phyloP scores from a whole-genome alignment of 148 eudicot genomes.

The Heliosperma pusillum region DNA sequence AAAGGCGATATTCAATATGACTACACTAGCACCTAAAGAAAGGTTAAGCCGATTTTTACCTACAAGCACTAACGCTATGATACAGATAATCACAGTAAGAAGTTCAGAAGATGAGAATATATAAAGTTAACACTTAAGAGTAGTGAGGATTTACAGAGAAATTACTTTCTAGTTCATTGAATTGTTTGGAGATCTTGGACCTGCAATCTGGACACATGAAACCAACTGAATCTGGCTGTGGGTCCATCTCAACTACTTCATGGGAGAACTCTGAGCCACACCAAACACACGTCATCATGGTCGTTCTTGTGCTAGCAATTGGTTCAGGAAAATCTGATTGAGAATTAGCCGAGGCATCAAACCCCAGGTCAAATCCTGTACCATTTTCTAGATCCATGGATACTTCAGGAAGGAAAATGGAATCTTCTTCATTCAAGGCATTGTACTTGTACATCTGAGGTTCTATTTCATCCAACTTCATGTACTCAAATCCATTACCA shows the following conservation, averaged over 20 bases:
- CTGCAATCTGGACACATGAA: slow-evolving; percentile 73
- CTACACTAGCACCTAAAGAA: slow-evolving; percentile 2
- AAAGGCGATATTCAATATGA: not conserved
- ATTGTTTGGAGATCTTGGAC: slow-evolving; percentile 60
- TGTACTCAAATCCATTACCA: slow-evolving; percentile 36
- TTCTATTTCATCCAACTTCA: slow-evolving; percentile 53
- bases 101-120: not conserved
- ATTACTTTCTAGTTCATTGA: slow-evolving; percentile 34
- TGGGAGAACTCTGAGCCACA: slow-evolving; percentile 53
- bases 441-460: slow-evolving; percentile 41
- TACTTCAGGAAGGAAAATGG: slow-evolving; percentile 36
- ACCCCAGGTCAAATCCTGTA: slow-evolving; percentile 30
- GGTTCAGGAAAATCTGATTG: slow-evolving; percentile 31
- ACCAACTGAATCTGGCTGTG: slow-evolving; percentile 67
- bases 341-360: slow-evolving; percentile 28
- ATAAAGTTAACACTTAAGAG: not conserved
- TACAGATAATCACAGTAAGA: slow-evolving; percentile 15
- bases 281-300: slow-evolving; percentile 60
- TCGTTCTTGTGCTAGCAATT: slow-evolving; percentile 18
- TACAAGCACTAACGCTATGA: slow-evolving; percentile 6
- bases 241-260: slow-evolving; percentile 41
- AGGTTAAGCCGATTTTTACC: slow-evolving; percentile 11
- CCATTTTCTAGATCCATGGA: slow-evolving; percentile 39
- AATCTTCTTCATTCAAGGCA: slow-evolving; percentile 37
- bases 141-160: slow-evolving; percentile 33